phyloP scores from a whole-genome alignment of 345 rosid genomes.

The Linum usitatissimum region DNA sequence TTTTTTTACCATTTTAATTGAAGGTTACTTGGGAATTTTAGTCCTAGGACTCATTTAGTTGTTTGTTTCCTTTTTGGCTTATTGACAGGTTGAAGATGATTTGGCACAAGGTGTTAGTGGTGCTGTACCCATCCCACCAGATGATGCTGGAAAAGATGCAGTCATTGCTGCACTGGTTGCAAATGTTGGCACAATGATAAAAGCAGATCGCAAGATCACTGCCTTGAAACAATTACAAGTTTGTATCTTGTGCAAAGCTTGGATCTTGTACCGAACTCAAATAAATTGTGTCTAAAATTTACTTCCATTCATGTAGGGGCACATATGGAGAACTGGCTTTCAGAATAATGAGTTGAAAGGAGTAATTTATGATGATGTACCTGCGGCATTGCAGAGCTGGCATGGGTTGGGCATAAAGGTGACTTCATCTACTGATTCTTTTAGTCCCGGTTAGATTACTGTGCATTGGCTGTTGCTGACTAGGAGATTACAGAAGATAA shows the following conservation, averaged over 20 bases:
- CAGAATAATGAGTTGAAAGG: constrained; percentile 62
- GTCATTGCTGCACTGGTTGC: constrained; percentile 77
- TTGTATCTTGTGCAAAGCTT: constrained; percentile 9
- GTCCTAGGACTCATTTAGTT: not conserved
- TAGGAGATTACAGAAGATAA: too few relatives aligned
- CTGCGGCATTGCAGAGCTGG: constrained; percentile 81
- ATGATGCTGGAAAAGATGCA: constrained; percentile 66
- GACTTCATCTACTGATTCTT: not conserved
- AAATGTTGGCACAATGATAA: constrained; percentile 85
- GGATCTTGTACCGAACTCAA: not conserved
- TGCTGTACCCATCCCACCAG: constrained; percentile 55
- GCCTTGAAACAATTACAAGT: constrained; percentile 95
- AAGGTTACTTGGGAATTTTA: constrained; percentile 1
- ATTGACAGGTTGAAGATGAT: constrained; percentile 60
- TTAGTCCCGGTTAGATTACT: not conserved
- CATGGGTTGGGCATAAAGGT: constrained; percentile 78
- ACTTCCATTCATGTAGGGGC: constrained; percentile 48
- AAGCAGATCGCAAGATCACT: constrained; percentile 87
- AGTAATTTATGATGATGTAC: constrained; percentile 75
- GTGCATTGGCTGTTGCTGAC: too few relatives aligned
- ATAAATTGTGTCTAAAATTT: constrained; percentile 6
- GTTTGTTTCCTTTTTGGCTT: constrained; percentile 9
- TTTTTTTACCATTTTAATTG: not conserved
- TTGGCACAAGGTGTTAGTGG: constrained; percentile 55
- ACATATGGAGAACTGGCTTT: constrained; percentile 92